These are phyloP conservation scores for Bipolaris zeicola DNA, from an alignment of 2,329 filamentous ascomycete genomes.

Conservation along the genomic window DNA sequence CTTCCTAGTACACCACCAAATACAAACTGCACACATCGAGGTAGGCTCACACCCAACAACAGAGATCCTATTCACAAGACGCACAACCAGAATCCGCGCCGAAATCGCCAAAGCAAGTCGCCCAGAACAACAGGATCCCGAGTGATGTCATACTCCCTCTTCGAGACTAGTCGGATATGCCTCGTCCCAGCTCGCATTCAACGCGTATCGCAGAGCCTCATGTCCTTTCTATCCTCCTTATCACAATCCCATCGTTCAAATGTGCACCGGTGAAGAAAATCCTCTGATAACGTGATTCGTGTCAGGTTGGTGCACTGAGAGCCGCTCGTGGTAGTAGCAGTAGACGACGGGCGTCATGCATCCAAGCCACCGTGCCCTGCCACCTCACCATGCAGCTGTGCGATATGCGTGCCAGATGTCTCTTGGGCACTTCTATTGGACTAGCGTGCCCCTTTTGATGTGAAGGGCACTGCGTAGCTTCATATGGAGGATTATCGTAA, in stretches of 20 bases:
- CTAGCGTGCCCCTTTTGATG: not conserved
- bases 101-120: too few relatives aligned
- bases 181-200: not conserved
- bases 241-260: not conserved
- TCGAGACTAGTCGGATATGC: not conserved
- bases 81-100: too few relatives aligned
- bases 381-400: not conserved
- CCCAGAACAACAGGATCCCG: too few relatives aligned
- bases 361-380: constrained; percentile 9
- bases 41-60: too few relatives aligned
- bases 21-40: too few relatives aligned
- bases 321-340: not conserved
- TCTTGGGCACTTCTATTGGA: not conserved
- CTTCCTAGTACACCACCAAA: too few relatives aligned
- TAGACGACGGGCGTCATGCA: not conserved
- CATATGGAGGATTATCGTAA: not conserved
- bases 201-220: not conserved
- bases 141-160: not conserved
- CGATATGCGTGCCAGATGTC: not conserved
- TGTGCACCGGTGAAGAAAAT: not conserved
- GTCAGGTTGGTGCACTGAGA: not conserved
- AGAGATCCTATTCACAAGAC: too few relatives aligned
- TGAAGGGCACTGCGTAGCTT: not conserved
- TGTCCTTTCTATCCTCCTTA: not conserved
- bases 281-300: not conserved